Base-by-base conservation (phyloP, 371 early-diverging fungal species). In the Mortierella sp. region DNA sequence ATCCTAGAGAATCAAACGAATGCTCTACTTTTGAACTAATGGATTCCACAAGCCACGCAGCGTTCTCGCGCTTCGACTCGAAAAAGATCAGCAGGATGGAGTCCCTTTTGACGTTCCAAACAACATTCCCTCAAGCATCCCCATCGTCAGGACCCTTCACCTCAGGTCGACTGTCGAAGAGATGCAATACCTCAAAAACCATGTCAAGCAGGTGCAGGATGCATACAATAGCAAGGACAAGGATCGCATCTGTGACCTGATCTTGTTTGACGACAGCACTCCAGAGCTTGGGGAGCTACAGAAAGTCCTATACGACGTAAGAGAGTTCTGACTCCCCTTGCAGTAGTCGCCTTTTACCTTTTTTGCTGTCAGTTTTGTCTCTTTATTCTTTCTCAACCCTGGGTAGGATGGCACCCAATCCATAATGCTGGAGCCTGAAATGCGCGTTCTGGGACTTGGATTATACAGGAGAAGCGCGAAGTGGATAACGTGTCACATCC, bases 141-240 rank as follows among this genome's bases (percentile, higher is more conserved):
- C 9, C 37, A 37, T 37, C 37, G 37, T 37, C 37, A 37, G 37
- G 37, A 37, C 5, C 37, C n/a, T n/a, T n/a, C n/a, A n/a, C n/a
- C n/a, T n/a, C 37, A 9, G 9, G 37, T 37, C 37, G 9, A 37
- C 37, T 37, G 37, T 9, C 37, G 37, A 37, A 37, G 28, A 3
- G 30, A 75, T 75, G 75, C 60, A 64, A 57, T 60, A 62, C 57
- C 51, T 75, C 47, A 60, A 65, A 47, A 21, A 57, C n/a, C 69
- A 66, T 58, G 53, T 66, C 50, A 65, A 62, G 43, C 57, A 62
- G 37, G 37, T 58, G 4, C 28, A 53, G 18, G 26, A 56, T 11
- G 70, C 75, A 55, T 75, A 57, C 63, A 61, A 58, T 12, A 37
- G 56, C 5, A 69, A 66, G 56, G 63, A 66, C 48, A 62, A 47